Evolutionary conservation across 2,329 filamentous ascomycete species (phyloP).

Genomic region (Fusarium goolgardi): DNA sequence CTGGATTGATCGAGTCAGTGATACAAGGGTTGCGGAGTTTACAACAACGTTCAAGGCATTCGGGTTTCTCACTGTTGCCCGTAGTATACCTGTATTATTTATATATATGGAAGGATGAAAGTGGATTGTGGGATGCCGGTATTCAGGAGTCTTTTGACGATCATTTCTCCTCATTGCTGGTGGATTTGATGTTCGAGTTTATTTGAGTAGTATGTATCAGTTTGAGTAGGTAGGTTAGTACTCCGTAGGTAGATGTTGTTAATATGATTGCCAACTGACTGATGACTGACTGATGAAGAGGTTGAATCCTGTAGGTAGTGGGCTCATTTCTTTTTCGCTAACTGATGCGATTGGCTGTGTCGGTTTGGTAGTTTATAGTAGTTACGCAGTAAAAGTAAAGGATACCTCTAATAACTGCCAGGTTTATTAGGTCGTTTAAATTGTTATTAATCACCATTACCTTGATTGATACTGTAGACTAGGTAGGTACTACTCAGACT

Average conservation of each 20-base stretch:
- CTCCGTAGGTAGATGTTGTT: not conserved
- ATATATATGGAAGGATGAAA: not conserved
- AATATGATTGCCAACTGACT: not conserved
- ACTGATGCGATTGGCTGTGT: constrained; percentile 19
- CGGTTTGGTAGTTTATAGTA: not conserved
- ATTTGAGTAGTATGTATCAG: constrained; percentile 2
- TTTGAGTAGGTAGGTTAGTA: not conserved
- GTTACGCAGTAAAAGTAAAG: not conserved
- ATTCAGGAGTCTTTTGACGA: constrained; percentile 22
- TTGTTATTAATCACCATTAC: not conserved
- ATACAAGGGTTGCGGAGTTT: not conserved
- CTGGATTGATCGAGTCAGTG: constrained; percentile 3
- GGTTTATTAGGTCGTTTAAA: not conserved
- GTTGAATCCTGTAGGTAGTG: not conserved
- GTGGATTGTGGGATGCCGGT: constrained; percentile 12
- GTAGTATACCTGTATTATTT: not conserved
- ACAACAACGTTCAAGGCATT: not conserved
- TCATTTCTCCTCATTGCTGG: constrained; percentile 7
- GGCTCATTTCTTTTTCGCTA: not conserved
- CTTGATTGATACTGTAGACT: not conserved
- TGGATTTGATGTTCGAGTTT: constrained; percentile 2
- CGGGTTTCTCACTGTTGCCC: not conserved
- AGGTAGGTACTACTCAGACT: no score
- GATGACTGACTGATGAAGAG: not conserved
- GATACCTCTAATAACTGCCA: not conserved